Conservation (phyloP, 192 early-diverging fungal species). For the Kickxella alabastrina region DNA sequence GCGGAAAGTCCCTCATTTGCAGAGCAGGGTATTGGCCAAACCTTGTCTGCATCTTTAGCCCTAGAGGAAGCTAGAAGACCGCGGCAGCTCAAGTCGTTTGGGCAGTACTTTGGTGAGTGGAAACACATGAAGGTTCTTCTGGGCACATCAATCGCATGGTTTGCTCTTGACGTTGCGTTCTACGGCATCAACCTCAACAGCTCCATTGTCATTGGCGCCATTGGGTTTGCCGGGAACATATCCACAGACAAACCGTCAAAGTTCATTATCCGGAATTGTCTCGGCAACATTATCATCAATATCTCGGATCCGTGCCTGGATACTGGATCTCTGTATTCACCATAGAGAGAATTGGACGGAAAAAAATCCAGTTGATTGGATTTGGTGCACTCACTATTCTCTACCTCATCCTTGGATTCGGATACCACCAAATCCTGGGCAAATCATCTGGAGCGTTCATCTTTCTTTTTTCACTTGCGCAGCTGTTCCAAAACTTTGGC, state of each 20-base stretch:
- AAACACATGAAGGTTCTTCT: constrained; percentile 72
- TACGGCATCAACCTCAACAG: constrained; percentile 79
- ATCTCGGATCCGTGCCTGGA: constrained; percentile 83
- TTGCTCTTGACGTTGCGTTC: constrained; percentile 70
- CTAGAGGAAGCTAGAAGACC: background rate
- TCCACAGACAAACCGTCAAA: constrained; percentile 15
- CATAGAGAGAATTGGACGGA: constrained; percentile 84
- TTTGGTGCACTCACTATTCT: constrained; percentile 73
- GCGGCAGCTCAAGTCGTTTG: constrained; percentile 48
- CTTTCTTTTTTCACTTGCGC: constrained; percentile 59
- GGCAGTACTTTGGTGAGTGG: constrained; percentile 71
- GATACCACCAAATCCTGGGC: constrained; percentile 57
- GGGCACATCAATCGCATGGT: constrained; percentile 70
- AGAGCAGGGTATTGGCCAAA: no score
- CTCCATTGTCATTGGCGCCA: constrained; percentile 63
- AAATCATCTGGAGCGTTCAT: constrained; percentile 57
- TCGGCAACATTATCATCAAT: constrained; percentile 90
- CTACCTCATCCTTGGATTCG: constrained; percentile 69
- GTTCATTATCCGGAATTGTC: constrained; percentile 59
- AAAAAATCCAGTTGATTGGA: constrained; percentile 82
- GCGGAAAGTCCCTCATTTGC: no score
- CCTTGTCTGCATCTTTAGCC: no score
- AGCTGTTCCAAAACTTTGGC: constrained; percentile 91
- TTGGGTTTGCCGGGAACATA: constrained; percentile 55
- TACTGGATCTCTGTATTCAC: constrained; percentile 90